Percentiles rank a stretch among this genome's conserved stretches.
Evolutionary conservation across 495 filamentous ascomycete genomes (phyloP).

Genomic region (Clavariopsis aquatica): DNA sequence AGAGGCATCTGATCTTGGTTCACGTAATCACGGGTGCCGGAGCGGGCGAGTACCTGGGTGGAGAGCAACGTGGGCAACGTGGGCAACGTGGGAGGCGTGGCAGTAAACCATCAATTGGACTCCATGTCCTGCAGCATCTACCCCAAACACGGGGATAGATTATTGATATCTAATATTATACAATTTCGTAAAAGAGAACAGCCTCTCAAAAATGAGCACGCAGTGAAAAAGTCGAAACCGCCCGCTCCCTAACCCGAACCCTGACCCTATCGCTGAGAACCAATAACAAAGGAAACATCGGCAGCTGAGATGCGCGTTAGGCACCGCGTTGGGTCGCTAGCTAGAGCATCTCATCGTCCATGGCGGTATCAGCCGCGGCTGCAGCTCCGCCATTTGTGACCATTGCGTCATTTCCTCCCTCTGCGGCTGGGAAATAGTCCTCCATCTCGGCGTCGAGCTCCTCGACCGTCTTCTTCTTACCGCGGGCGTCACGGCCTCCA

Average conservation of each 20-base stretch:
- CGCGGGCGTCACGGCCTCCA: constrained; percentile 52
- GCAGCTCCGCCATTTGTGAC: constrained; percentile 42
- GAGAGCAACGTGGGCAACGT: too few species aligned
- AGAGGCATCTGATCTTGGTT: background rate
- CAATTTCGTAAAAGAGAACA: background rate
- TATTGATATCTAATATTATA: background rate
- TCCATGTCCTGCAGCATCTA: too few species aligned
- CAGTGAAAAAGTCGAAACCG: background rate
- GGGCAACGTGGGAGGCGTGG: too few species aligned
- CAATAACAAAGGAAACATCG: constrained; percentile 1
- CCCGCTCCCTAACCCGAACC: background rate
- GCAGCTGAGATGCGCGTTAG: background rate
- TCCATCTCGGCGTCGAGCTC: constrained; percentile 93
- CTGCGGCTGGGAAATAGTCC: constrained; percentile 71
- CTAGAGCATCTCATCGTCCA: constrained; percentile 42
- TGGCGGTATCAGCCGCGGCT: constrained; percentile 37
- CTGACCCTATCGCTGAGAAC: background rate
- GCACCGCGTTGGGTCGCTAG: background rate
- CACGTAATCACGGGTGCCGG: too few species aligned
- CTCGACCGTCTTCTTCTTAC: constrained; percentile 86
- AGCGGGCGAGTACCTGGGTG: too few species aligned
- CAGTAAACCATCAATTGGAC: too few species aligned
- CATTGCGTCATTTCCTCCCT: constrained; percentile 44
- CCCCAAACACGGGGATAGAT: too few species aligned
- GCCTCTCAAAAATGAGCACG: background rate